phyloP scores from a whole-genome alignment of 805 yeast genomes.

The Wickerhamiella vanderwaltii region DNA sequence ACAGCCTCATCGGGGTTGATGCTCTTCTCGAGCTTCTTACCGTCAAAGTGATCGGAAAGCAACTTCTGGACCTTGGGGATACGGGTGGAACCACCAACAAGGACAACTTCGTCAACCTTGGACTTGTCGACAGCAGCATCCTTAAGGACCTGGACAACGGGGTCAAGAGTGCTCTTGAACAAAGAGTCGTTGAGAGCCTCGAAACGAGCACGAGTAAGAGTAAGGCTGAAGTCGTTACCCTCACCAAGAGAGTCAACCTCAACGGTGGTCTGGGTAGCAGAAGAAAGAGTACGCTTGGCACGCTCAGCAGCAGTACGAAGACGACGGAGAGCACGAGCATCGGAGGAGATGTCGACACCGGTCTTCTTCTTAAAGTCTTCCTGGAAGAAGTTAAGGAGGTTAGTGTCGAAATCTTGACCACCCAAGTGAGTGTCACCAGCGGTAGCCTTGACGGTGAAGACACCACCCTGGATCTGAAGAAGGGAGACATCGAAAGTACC shows the following conservation, averaged over 20 bases:
- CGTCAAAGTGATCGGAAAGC: slow-evolving; percentile 92
- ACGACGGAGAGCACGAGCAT: slow-evolving; percentile 98
- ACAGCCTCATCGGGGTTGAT: slow-evolving; percentile 99
- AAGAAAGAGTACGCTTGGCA: slow-evolving; percentile 96
- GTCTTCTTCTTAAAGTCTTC: slow-evolving; percentile 96
- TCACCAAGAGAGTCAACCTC: slow-evolving; percentile 91
- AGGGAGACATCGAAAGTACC: slow-evolving; percentile 97
- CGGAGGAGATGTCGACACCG: slow-evolving; percentile 83
- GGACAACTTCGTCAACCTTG: slow-evolving; percentile 79
- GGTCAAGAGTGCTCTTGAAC: slow-evolving; percentile 87
- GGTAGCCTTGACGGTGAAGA: slow-evolving; percentile 92
- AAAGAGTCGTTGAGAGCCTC: slow-evolving; percentile 91
- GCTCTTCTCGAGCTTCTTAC: slow-evolving; percentile 92
- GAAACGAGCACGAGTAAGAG: slow-evolving; percentile 93
- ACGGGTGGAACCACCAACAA: slow-evolving; percentile 98
- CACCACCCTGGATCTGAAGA: slow-evolving; percentile 88
- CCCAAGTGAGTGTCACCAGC: slow-evolving; percentile 89
- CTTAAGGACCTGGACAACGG: slow-evolving; percentile 87
- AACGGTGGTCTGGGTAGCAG: slow-evolving; percentile 87
- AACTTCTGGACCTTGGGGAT: slow-evolving; percentile 94
- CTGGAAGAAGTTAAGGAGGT: slow-evolving; percentile 87
- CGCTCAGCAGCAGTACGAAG: slow-evolving; percentile 98
- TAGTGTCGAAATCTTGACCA: slow-evolving; percentile 98
- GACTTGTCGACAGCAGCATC: slow-evolving; percentile 87
- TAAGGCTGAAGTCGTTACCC: slow-evolving; percentile 93